Base-by-base conservation (phyloP, 139 green algal species). In the Diplosphaera chodatii region DNA sequence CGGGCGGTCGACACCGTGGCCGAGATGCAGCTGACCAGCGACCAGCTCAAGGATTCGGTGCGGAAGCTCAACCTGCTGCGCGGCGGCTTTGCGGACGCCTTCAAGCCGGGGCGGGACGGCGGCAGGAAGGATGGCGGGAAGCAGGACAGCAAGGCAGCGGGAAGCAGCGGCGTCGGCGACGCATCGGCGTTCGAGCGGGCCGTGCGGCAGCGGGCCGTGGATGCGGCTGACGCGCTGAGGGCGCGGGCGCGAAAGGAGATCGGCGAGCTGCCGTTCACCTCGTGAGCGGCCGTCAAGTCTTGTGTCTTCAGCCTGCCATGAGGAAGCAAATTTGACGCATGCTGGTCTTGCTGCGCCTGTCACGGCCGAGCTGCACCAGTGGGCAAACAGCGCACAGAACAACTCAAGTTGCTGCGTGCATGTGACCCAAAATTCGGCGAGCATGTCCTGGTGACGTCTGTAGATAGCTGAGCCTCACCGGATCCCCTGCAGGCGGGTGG, bases 1-100 rank as follows among this genome's bases (percentile, higher is more conserved):
- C 74, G 77, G 29, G 88, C 89, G n/a, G 69, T 95, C 27, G 86
- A 89, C 62, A 32, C 82, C 18, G 83, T 94, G 32, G 88, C 88
- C 10, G 90, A 95, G 66, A 92, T 96, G 85, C 77, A 87, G 77
- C 82, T 95, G 31, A 93, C 89, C 6, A 78, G 87, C 27, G 90
- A 96, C 41, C 83, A 93, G 78, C 74, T 95, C 37, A 90, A 90
- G 84, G 73, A 63, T 20, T 23, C 33, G 15, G 30, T 28, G 66
- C 64, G 64, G 8, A 37, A 34, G 29, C 30, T 68, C 31, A 29
- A 22, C 22, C 5, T 31, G 30, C 34, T 37, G 30, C 34, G 34
- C 16, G 64, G 64, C 30, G 22, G 30, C 29, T 10, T 68, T 13
- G 30, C 22, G 15, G 64, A 55, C 30, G 64, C 64, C 5, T 68